Conservation (phyloP, 352 stramenopile species). For the Phytopythium delawarense region DNA sequence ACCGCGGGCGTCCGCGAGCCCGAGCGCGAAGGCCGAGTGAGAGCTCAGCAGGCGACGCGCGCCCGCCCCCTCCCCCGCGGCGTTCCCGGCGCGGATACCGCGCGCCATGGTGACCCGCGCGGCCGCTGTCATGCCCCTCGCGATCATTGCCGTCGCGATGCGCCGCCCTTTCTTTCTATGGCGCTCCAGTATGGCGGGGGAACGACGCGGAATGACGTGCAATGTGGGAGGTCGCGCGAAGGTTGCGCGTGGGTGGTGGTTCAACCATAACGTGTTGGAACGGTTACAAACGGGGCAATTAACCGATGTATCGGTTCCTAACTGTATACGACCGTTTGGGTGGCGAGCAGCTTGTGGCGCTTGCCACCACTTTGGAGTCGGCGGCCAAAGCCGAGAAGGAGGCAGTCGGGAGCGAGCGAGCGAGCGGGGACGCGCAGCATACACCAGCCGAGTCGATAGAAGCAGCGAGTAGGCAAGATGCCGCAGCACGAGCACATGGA, state of each 20-base stretch:
- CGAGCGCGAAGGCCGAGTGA: conserved; percentile 28
- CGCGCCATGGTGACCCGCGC: background rate
- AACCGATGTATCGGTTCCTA: conserved; percentile 3
- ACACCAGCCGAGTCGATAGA: background rate
- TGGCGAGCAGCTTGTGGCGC: conserved; percentile 5
- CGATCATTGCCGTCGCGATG: conserved; percentile 6
- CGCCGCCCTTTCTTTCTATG: too few species aligned
- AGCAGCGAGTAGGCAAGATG: conserved; percentile 58
- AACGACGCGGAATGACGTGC: background rate
- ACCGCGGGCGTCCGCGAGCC: conserved; percentile 12
- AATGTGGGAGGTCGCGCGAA: conserved; percentile 11
- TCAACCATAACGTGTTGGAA: background rate
- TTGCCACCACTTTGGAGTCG: background rate
- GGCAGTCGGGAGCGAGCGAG: conserved; percentile 2
- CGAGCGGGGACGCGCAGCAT: background rate
- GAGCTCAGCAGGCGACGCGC: background rate
- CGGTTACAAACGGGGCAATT: background rate
- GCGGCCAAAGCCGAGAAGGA: background rate
- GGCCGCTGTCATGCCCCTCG: background rate
- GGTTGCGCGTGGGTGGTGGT: background rate
- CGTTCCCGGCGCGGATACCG: background rate
- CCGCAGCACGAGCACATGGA: conserved; percentile 99
- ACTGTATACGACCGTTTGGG: conserved; percentile 7
- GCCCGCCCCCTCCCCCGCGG: background rate
- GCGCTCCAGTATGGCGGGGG: background rate